These are phyloP conservation scores for Diaporthe nobilis DNA, from an alignment of 2,329 filamentous ascomycete species.

Conservation along the genomic window DNA sequence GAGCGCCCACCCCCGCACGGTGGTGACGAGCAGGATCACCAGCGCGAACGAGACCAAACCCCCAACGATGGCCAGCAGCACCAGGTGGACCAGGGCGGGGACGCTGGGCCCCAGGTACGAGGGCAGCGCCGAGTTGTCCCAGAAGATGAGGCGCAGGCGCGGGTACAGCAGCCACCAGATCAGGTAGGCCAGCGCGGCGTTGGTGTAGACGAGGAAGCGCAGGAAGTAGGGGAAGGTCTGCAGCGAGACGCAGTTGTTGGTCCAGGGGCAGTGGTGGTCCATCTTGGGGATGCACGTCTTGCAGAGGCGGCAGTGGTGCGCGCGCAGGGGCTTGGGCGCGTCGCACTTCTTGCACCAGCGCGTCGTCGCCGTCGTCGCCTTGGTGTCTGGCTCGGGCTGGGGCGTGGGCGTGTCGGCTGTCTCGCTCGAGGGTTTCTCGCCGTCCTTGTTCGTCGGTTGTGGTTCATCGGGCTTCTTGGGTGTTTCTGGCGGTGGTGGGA, in stretches of 20 bases:
- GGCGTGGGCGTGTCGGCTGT: not conserved
- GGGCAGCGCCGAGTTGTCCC: conserved; percentile 76
- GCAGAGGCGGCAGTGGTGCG: conserved; percentile 87
- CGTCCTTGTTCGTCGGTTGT: not conserved
- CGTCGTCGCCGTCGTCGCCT: conserved; percentile 40
- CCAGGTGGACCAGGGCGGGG: conserved; percentile 71
- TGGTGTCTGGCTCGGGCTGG: conserved; percentile 45
- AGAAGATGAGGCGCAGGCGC: conserved; percentile 70
- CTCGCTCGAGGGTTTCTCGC: not conserved
- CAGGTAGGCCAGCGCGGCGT: conserved; percentile 71
- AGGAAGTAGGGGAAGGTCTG: conserved; percentile 87
- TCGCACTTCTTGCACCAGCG: conserved; percentile 84
- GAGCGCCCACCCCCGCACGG: conserved; percentile 71
- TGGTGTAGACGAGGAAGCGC: conserved; percentile 81
- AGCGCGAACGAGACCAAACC: conserved; percentile 74
- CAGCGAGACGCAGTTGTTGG: conserved; percentile 84
- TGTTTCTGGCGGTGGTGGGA: conserved; percentile 48
- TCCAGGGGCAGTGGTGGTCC: conserved; percentile 93
- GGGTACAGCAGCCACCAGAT: conserved; percentile 73
- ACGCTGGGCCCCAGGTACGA: conserved; percentile 80
- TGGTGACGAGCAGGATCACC: conserved; percentile 74
- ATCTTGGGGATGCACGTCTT: conserved; percentile 82
- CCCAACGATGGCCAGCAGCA: conserved; percentile 71
- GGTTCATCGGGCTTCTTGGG: conserved; percentile 31
- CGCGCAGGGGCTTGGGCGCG: conserved; percentile 80